phyloP scores from a whole-genome alignment of 179 eudicot genomes.

The Spinacia oleracea region DNA sequence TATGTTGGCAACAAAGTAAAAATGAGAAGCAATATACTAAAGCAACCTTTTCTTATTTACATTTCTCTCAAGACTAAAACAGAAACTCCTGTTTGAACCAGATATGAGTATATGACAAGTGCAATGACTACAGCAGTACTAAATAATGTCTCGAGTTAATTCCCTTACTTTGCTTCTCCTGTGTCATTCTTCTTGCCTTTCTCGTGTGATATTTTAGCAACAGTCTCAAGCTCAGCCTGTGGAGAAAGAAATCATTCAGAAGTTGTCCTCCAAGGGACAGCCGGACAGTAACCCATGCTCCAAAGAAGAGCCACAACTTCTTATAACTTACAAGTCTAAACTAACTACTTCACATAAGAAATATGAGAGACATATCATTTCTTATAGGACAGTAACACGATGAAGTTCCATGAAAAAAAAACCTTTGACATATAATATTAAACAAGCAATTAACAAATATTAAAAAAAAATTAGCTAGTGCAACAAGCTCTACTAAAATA shows the following conservation, averaged over 20 bases:
- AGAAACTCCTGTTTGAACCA: constrained; percentile 4
- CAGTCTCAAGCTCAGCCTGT: constrained; percentile 94
- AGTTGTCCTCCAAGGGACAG: constrained; percentile 7
- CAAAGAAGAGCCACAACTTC: constrained; percentile 9
- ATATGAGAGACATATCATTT: not conserved
- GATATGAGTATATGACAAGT: constrained; percentile 16
- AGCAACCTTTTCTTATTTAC: not conserved
- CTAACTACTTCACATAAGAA: not conserved
- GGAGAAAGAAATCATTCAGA: constrained; percentile 17
- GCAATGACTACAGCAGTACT: constrained; percentile 18
- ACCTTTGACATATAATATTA: not conserved
- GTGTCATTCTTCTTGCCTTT: constrained; percentile 85
- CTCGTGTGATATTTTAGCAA: constrained; percentile 83
- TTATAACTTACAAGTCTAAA: not conserved
- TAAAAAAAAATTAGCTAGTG: not conserved
- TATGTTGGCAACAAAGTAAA: not conserved
- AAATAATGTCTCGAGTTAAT: constrained; percentile 8
- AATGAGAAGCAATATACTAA: constrained; percentile 11
- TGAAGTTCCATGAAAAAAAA: not conserved
- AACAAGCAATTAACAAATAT: not conserved
- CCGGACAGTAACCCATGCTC: not conserved
- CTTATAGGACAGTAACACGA: not conserved
- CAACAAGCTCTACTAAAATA: not conserved
- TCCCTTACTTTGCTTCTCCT: constrained; percentile 71
- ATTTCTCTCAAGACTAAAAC: not conserved